A percentile compares a stretch with the other conserved stretches of the same genome.
Evolutionary conservation across 129 eudicot species (phyloP).

Genomic region (Flaveria bidentis): DNA sequence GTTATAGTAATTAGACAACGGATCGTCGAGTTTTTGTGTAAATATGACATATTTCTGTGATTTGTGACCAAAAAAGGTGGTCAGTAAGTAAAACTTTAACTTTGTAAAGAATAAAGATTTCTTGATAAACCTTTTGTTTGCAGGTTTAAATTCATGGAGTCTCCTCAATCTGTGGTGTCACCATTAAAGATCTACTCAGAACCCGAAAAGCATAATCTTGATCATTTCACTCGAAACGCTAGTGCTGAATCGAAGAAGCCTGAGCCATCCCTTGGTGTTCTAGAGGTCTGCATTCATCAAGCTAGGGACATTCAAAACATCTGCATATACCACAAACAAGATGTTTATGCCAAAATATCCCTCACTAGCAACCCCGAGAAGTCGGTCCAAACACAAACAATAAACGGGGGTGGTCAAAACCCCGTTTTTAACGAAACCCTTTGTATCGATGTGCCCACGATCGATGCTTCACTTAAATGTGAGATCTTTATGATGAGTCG

Average conservation of each 20-base stretch:
- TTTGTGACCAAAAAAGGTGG: neutral
- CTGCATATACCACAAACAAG: conserved; percentile 98
- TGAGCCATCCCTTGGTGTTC: conserved; percentile 54
- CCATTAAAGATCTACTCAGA: conserved; percentile 71
- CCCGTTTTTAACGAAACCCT: conserved; percentile 79
- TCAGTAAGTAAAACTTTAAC: too few relatives aligned
- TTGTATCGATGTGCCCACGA: conserved; percentile 46
- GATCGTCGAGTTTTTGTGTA: neutral
- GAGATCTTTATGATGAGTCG: conserved; percentile 97
- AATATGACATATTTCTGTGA: neutral
- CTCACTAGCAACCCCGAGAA: conserved; percentile 81
- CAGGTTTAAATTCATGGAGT: conserved; percentile 72
- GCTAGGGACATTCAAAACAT: conserved; percentile 95
- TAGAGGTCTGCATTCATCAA: conserved; percentile 83
- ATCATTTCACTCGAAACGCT: conserved; percentile 37
- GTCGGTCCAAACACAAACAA: conserved; percentile 66
- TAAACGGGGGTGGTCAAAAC: conserved; percentile 94
- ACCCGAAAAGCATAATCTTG: conserved; percentile 55
- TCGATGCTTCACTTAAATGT: conserved; percentile 75
- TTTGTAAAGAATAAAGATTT: neutral
- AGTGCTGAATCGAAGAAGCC: conserved; percentile 40
- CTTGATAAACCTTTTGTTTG: neutral
- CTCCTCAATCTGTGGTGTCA: conserved; percentile 95
- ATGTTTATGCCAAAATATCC: conserved; percentile 87
- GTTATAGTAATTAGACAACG: too few relatives aligned